Evolutionary conservation across 2,329 filamentous ascomycete species (phyloP), one percentile per base, ranked within the genome.

Genomic region (Periconia sp.): DNA sequence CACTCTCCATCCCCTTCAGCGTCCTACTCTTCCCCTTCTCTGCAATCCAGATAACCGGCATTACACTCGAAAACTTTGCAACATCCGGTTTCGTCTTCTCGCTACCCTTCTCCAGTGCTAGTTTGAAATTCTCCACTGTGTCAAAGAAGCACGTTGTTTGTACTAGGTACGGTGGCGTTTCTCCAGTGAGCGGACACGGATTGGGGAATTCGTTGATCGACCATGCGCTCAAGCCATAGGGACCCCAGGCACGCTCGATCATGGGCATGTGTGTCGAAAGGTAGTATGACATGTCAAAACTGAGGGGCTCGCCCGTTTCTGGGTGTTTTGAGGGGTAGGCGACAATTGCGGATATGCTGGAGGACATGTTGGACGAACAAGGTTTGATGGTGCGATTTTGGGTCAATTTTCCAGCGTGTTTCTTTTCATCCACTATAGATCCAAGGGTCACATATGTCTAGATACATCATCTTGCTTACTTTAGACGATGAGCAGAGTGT

Each of bases 211-310:
- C 24, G 41, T 41, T 46, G 37, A 57, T 48, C 5, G 40, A 48
- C 49, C 49, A 55, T 1, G 46, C 47, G n/a, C 37, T 60, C 4
- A 77, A 57, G 28, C 75, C 75, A 23, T 58, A 48, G 1, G 59
- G 49, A 1, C 41, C 51, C 73, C 73, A 77, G 15, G 53, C 52
- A 26, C 60, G 54, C 32, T 61, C 50, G 7, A 75, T 71, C 4
- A 77, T 53, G 1, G 70, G 67, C 68, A 78, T 73, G 59, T 78
- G 74, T 4, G 31, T 61, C 1, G 57, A 37, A 18, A 75, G 48
- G 51, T 76, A 78, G 65, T 77, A 77, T 15, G 73, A 62, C 58
- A 77, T 65, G 58, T 78, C 61, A 61, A 77, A 77, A 1, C 47
- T 59, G 37, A 55, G 47, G 35, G 61, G 29, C 31, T 51, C 64